A percentile compares a stretch with the other conserved stretches of the same genome.
Evolutionary conservation across 192 early-diverging fungal genomes (phyloP).

Genomic region (Linnemannia exigua): DNA sequence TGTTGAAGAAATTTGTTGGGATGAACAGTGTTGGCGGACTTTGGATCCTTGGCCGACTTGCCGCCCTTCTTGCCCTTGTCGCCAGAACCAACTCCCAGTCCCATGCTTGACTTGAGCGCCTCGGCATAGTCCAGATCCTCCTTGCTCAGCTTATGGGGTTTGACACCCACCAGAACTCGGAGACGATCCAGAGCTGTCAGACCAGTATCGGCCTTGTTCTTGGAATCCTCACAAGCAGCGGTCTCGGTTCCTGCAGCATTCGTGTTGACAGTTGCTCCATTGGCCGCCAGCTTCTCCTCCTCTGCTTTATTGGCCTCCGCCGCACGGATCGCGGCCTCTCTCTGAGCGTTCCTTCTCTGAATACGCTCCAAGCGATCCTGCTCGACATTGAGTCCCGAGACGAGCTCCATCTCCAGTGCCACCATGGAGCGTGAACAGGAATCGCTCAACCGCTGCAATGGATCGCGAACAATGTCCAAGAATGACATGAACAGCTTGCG

Average conservation of each 20-base stretch:
- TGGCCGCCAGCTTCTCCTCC: slow-evolving; percentile 25
- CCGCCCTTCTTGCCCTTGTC: slow-evolving; percentile 19
- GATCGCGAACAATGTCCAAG: slow-evolving; percentile 63
- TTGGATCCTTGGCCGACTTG: not conserved
- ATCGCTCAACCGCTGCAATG: slow-evolving; percentile 58
- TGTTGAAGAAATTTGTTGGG: slow-evolving; percentile 30
- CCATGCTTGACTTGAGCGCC: slow-evolving; percentile 39
- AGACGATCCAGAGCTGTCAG: slow-evolving; percentile 13
- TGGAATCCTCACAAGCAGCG: not conserved
- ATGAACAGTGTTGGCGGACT: slow-evolving; percentile 6
- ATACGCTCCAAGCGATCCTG: slow-evolving; percentile 55
- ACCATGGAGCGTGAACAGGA: slow-evolving; percentile 55
- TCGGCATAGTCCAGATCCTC: slow-evolving; percentile 46
- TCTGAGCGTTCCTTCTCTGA: slow-evolving; percentile 38
- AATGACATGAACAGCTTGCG: slow-evolving; percentile 65
- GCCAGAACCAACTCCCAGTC: not conserved
- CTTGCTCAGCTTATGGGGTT: slow-evolving; percentile 8
- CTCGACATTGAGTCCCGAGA: slow-evolving; percentile 45
- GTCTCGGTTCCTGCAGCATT: not conserved
- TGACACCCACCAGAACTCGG: slow-evolving; percentile 15
- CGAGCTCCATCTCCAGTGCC: slow-evolving; percentile 44
- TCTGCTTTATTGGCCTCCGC: slow-evolving; percentile 23
- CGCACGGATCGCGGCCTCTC: slow-evolving; percentile 35
- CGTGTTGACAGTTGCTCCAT: not conserved
- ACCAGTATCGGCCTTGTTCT: not conserved